Evolutionary conservation across 371 early-diverging fungal species (phyloP), one percentile per base, ranked within the genome.

Genomic region (Apophysomyces sp.): DNA sequence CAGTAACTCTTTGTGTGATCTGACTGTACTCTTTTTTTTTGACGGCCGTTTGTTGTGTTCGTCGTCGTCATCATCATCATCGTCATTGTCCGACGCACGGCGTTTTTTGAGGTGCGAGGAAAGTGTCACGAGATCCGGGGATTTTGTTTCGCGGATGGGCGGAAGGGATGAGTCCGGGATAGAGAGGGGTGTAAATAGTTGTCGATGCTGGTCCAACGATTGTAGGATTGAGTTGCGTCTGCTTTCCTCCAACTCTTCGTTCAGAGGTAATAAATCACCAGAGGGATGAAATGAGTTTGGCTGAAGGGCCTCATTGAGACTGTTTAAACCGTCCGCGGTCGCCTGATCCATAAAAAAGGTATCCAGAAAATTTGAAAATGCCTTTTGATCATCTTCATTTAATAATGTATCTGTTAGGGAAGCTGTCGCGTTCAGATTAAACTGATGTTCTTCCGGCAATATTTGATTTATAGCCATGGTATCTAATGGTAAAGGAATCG

Each of bases 1-100:
- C 61, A 96, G 65, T 24, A 95, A 74, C 60, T 93, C 92, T 31
- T 82, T 81, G 16, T 76, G 58, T 37, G 41, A 32, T 60, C 56
- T 28, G 24, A 15, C 29, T 39, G 18, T 65, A 12, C 31, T 55
- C 11, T 9, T 18, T 18, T 41, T 59, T 26, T 32, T 32, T 39
- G 16, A 8, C 12, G n/a, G 29, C 15, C 39, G 24, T 34, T n/a
- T 34, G 37, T 59, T 55, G 28, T 57, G 13, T 31, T 60, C 30
- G n/a, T n/a, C n/a, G n/a, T n/a, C n/a, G n/a, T n/a, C n/a, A n/a
- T 60, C 54, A 18, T 55, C 55, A 30, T 55, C 55, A 11, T 55
- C 30, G 7, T 55, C 55, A 11, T 55, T 36, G 36, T 55, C 55
- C 24, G 31, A 16, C 12, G 31, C 34, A 31, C 36, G 34, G 32